phyloP scores from a whole-genome alignment of 345 rosid species.

The Ricinus communis region DNA sequence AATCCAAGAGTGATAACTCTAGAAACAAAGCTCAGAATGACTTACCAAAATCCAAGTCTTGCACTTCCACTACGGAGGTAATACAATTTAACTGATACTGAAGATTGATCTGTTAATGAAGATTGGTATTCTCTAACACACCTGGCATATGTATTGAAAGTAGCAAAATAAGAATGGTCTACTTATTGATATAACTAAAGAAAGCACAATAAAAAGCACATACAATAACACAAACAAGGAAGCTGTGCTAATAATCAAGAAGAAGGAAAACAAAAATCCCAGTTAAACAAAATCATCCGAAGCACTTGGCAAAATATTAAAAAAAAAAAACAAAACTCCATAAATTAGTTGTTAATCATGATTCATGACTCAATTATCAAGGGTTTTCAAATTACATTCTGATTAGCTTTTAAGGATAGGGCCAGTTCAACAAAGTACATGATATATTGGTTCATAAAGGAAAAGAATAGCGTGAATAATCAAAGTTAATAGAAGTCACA shows the following conservation, averaged over 20 bases:
- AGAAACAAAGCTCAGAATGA: conserved; percentile 12
- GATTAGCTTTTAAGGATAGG: not conserved
- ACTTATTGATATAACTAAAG: not conserved
- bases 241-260: not conserved
- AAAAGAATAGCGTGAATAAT: not conserved
- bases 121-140: conserved; percentile 89
- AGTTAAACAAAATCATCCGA: not conserved
- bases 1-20: not conserved
- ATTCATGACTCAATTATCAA: not conserved
- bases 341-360: not conserved
- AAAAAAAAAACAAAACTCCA: not conserved
- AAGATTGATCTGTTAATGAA: conserved; percentile 35
- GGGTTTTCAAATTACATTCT: not conserved
- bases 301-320: not conserved
- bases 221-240: not conserved
- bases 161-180: not conserved
- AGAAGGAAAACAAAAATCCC: not conserved
- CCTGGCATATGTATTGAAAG: conserved; percentile 40
- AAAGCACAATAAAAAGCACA: not conserved
- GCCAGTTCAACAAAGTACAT: not conserved
- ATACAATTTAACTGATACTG: conserved; percentile 75
- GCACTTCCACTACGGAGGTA: conserved; percentile 95
- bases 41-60: conserved; percentile 95
- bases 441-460: not conserved
- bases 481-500: not conserved